Conservation (phyloP, 345 rosid species). For the Abelmoschus esculentus region DNA sequence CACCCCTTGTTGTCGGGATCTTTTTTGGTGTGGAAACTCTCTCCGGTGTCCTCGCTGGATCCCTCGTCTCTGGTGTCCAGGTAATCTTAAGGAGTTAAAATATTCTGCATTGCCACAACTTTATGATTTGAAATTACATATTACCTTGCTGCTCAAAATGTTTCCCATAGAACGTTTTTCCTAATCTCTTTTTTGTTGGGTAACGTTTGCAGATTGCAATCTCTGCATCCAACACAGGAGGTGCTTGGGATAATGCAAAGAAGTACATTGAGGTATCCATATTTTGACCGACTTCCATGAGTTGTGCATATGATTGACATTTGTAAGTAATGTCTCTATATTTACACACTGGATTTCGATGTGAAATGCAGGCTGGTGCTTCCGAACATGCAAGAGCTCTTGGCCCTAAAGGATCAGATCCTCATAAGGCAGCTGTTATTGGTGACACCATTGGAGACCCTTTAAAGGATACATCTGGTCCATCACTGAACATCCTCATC, state of each 20-base stretch:
- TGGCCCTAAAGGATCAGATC: conserved; percentile 94
- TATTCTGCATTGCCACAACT: not conserved
- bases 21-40: too few relatives aligned
- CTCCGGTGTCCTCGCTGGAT: not conserved
- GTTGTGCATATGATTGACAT: not conserved
- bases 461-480: conserved; percentile 94
- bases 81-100: conserved; percentile 19
- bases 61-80: conserved; percentile 96
- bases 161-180: not conserved
- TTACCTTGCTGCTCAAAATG: not conserved
- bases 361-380: conserved; percentile 56
- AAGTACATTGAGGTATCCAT: conserved; percentile 74
- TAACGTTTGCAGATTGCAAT: conserved; percentile 60
- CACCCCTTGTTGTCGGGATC: conserved; percentile 54
- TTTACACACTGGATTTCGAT: not conserved
- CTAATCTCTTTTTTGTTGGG: not conserved
- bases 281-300: not conserved
- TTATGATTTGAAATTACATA: not conserved
- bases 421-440: conserved; percentile 93
- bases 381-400: conserved; percentile 84
- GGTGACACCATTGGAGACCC: conserved; percentile 98
- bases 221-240: conserved; percentile 95
- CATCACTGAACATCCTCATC: conserved; percentile 92
- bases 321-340: not conserved
- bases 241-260: conserved; percentile 99